Percentiles rank a stretch among this genome's conserved stretches.
phyloP scores from a whole-genome alignment of 148 eudicot genomes.

The Rhododendron kiyosumense region DNA sequence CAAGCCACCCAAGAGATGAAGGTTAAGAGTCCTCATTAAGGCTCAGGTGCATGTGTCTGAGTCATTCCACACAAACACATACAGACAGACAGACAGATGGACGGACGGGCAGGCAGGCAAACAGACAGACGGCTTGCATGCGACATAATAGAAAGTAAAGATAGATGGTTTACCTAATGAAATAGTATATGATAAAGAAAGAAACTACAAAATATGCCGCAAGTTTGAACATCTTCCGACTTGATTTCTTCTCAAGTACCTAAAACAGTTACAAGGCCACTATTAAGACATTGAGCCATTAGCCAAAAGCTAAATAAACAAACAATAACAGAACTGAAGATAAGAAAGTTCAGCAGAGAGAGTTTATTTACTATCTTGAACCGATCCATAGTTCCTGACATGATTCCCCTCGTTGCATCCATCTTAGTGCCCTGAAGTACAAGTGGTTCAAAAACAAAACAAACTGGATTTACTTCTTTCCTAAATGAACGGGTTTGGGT shows the following conservation, averaged over 20 bases:
- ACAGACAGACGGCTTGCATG: not conserved
- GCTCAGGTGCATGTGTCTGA: not conserved
- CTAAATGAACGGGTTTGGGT: not conserved
- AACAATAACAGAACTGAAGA: not conserved
- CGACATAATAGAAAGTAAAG: not conserved
- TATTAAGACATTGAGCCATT: not conserved
- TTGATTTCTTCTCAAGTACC: slow-evolving; percentile 85
- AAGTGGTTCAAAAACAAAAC: slow-evolving; percentile 8
- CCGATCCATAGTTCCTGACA: slow-evolving; percentile 78
- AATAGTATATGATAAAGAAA: slow-evolving; percentile 53
- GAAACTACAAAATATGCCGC: slow-evolving; percentile 52
- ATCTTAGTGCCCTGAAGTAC: slow-evolving; percentile 59
- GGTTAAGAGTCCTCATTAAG: not conserved
- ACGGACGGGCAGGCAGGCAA: not conserved
- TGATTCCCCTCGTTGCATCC: slow-evolving; percentile 88
- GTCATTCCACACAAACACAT: not conserved
- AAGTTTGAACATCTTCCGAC: slow-evolving; percentile 56
- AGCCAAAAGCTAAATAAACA: slow-evolving; percentile 13
- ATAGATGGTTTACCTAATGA: slow-evolving; percentile 47
- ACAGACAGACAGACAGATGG: not conserved
- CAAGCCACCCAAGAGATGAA: not conserved
- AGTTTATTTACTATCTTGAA: slow-evolving; percentile 62
- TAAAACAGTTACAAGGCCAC: slow-evolving; percentile 12
- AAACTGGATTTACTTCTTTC: not conserved
- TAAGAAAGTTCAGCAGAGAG: not conserved